Conservation (phyloP, 2,329 filamentous ascomycete genomes). For the Fusarium bactridioides region DNA sequence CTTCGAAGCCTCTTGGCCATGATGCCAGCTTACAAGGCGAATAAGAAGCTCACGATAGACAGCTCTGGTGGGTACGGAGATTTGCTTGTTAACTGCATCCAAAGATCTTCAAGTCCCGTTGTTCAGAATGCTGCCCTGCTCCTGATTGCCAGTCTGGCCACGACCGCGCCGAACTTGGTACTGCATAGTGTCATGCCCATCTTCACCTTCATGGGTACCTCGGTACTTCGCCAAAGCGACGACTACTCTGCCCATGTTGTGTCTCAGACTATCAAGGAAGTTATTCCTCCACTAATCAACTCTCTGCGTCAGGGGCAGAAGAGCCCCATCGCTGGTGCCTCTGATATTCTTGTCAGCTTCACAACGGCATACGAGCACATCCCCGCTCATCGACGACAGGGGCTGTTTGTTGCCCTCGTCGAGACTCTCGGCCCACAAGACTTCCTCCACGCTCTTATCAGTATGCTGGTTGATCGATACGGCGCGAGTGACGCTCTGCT, state of each 20-base stretch:
- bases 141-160: slow-evolving; percentile 85
- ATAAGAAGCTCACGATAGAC: slow-evolving; percentile 72
- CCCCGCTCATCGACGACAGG: slow-evolving; percentile 82
- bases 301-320: slow-evolving; percentile 85
- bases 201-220: slow-evolving; percentile 97
- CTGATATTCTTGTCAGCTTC: slow-evolving; percentile 93
- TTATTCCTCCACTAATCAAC: slow-evolving; percentile 88
- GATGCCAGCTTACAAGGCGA: slow-evolving; percentile 75
- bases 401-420: slow-evolving; percentile 84
- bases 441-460: slow-evolving; percentile 85
- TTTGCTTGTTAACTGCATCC: slow-evolving; percentile 90
- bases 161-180: slow-evolving; percentile 87
- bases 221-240: slow-evolving; percentile 89
- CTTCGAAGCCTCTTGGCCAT: slow-evolving; percentile 84
- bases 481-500: slow-evolving; percentile 76
- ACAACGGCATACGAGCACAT: slow-evolving; percentile 97
- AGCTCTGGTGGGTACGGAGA: slow-evolving; percentile 85
- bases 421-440: slow-evolving; percentile 86
- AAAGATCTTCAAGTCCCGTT: slow-evolving; percentile 88
- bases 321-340: slow-evolving; percentile 79
- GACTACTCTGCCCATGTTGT: slow-evolving; percentile 98
- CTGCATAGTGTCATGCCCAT: slow-evolving; percentile 99
- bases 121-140: slow-evolving; percentile 93
- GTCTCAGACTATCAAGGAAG: slow-evolving; percentile 91
- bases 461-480: slow-evolving; percentile 91